Percentiles rank a stretch among this genome's conserved stretches.
phyloP scores from a whole-genome alignment of 257 asterid species.

The Dorcoceras hygrometricum region DNA sequence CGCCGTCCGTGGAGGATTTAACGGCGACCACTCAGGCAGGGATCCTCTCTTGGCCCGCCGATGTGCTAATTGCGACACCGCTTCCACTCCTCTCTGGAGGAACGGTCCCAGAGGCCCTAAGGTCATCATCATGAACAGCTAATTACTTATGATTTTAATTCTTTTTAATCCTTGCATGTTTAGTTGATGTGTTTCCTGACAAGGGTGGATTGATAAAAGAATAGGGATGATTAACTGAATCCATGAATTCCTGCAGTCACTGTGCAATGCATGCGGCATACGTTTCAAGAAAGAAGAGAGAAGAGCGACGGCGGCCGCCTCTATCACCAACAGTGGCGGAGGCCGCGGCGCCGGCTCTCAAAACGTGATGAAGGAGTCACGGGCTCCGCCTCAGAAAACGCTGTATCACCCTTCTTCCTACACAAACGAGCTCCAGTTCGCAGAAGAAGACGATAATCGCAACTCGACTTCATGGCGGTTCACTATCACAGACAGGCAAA shows the following conservation, averaged over 20 bases:
- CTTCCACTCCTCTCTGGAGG: slow-evolving; percentile 96
- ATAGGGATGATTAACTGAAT: no score
- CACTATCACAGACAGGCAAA: slow-evolving; percentile 64
- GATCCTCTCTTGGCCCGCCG: slow-evolving; percentile 81
- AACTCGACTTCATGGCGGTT: slow-evolving; percentile 76
- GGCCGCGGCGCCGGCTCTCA: slow-evolving; percentile 42
- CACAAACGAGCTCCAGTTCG: slow-evolving; percentile 45
- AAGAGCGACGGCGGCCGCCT: slow-evolving; percentile 82
- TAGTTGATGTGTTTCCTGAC: no score
- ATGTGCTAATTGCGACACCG: slow-evolving; percentile 93
- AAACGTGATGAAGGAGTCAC: slow-evolving; percentile 41
- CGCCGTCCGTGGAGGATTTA: slow-evolving; percentile 33
- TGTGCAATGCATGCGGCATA: slow-evolving; percentile 97
- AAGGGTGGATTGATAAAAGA: no score
- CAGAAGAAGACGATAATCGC: slow-evolving; percentile 49
- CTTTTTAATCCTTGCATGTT: no score
- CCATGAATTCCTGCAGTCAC: slow-evolving; percentile 52
- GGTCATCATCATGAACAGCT: slow-evolving; percentile 29
- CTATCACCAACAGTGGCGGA: slow-evolving; percentile 38
- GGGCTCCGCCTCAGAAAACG: slow-evolving; percentile 50
- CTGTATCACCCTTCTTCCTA: slow-evolving; percentile 33
- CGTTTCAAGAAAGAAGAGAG: slow-evolving; percentile 96
- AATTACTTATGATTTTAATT: neutral
- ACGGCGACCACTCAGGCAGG: slow-evolving; percentile 31
- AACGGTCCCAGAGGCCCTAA: slow-evolving; percentile 91